A percentile compares a stretch with the other conserved stretches of the same genome.
Conservation (phyloP, 345 rosid genomes). For the Passiflora organensis region DNA sequence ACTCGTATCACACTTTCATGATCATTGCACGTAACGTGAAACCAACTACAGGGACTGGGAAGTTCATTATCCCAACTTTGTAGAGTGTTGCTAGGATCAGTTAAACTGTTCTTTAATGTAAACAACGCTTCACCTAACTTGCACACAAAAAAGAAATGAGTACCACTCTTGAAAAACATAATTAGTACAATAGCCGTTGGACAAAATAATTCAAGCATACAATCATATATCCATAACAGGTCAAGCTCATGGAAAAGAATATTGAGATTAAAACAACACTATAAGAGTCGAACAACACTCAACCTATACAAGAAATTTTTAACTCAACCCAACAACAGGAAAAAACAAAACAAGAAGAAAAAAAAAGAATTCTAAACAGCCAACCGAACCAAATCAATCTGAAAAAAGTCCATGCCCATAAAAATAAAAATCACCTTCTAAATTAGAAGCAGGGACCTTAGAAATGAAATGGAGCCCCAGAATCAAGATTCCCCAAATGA, state of each 20-base stretch:
- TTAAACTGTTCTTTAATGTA: slow-evolving; percentile 55
- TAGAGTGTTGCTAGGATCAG: slow-evolving; percentile 66
- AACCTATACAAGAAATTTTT: not conserved
- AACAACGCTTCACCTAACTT: slow-evolving; percentile 75
- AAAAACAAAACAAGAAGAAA: not conserved
- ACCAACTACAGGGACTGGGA: slow-evolving; percentile 81
- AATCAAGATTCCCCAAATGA: slow-evolving; percentile 33
- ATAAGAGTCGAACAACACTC: not conserved
- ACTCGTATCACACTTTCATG: slow-evolving; percentile 67
- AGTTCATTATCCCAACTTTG: slow-evolving; percentile 82
- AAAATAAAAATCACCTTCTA: slow-evolving; percentile 48
- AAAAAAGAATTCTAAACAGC: not conserved
- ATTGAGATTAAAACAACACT: not conserved
- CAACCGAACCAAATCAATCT: not conserved
- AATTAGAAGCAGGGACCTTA: slow-evolving; percentile 54
- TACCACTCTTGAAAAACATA: not conserved
- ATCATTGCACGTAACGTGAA: slow-evolving; percentile 70
- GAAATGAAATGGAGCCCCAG: slow-evolving; percentile 39
- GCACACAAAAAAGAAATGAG: not conserved
- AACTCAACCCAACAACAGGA: slow-evolving; percentile 4
- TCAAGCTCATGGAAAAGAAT: not conserved
- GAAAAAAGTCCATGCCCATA: not conserved
- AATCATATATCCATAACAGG: not conserved
- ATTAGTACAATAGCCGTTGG: not conserved
- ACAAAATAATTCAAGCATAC: not conserved